These are phyloP conservation scores for Boletellus deceptivus DNA, from an alignment of 1,284 basidiomycete genomes.

Conservation along the genomic window DNA sequence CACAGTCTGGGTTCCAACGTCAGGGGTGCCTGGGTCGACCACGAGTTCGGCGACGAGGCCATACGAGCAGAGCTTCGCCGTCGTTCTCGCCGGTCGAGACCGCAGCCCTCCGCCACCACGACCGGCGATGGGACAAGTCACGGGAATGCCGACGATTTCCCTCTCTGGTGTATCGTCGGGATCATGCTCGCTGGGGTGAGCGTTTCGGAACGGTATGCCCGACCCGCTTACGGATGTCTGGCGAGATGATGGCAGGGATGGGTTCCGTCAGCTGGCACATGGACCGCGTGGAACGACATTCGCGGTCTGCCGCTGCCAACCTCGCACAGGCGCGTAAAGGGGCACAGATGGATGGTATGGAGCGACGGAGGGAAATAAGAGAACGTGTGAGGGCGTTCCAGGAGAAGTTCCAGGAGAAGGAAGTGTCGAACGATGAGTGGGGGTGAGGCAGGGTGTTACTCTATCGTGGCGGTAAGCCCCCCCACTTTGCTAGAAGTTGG, in stretches of 20 bases:
- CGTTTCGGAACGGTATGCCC: too few species aligned
- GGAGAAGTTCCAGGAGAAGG: constrained; percentile 1
- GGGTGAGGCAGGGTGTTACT: not conserved
- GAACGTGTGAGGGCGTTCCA: constrained; percentile 34
- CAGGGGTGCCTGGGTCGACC: not conserved
- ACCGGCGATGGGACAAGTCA: not conserved
- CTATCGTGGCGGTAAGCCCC: not conserved
- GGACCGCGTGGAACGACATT: constrained; percentile 25
- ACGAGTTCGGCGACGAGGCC: constrained; percentile 26
- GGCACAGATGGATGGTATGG: constrained; percentile 39
- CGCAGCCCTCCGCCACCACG: constrained; percentile 2
- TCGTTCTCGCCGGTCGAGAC: constrained; percentile 22
- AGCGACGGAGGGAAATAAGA: constrained; percentile 40
- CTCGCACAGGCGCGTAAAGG: constrained; percentile 43
- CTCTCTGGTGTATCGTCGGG: constrained; percentile 16
- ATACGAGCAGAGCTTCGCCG: constrained; percentile 42
- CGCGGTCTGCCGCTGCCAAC: constrained; percentile 40
- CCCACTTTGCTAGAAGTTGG: too few species aligned
- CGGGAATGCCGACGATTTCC: not conserved
- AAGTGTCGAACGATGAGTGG: not conserved
- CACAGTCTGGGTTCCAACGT: not conserved
- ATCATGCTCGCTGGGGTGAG: constrained; percentile 21
- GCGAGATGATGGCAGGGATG: constrained; percentile 13
- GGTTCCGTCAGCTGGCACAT: constrained; percentile 15
- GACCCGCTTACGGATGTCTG: too few species aligned